A percentile compares a stretch with the other conserved stretches of the same genome.
These are phyloP conservation scores for Botrytis deweyae DNA, from an alignment of 2,329 filamentous ascomycete genomes.

Conservation along the genomic window DNA sequence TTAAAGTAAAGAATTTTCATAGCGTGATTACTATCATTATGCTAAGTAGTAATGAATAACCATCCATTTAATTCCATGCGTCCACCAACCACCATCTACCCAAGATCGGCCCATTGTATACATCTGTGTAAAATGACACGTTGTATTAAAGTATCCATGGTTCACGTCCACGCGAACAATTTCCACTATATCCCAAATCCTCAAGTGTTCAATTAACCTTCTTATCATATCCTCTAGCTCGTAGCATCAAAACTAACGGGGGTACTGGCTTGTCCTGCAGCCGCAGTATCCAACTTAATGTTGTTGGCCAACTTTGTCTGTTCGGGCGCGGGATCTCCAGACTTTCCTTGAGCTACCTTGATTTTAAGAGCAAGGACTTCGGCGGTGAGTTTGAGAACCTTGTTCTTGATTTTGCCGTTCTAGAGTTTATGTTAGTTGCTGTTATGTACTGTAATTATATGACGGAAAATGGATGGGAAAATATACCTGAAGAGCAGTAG, in stretches of 20 bases:
- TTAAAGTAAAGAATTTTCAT: not conserved
- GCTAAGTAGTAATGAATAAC: not conserved
- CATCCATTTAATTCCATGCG: not conserved
- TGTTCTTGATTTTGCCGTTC: conserved; percentile 60
- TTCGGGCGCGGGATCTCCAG: conserved; percentile 48
- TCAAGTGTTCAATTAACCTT: not conserved
- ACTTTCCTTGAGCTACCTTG: conserved; percentile 51
- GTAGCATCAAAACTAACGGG: conserved; percentile 42
- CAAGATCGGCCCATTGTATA: not conserved
- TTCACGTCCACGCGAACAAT: not conserved
- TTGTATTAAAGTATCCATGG: not conserved
- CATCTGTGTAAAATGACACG: not conserved
- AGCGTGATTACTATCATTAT: not conserved
- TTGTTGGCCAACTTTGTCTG: conserved; percentile 55
- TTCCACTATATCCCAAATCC: not conserved
- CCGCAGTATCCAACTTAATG: conserved; percentile 48
- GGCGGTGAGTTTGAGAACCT: conserved; percentile 57
- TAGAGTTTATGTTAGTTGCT: conserved; percentile 27
- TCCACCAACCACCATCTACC: not conserved
- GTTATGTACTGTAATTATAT: not conserved
- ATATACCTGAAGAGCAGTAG: conserved; percentile 48
- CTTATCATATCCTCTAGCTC: conserved; percentile 18
- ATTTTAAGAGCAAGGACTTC: conserved; percentile 52
- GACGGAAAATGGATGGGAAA: not conserved
- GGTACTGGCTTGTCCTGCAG: conserved; percentile 49